These are phyloP conservation scores for Eurotiales sp. DNA, from an alignment of 2,329 filamentous ascomycete genomes.

Conservation along the genomic window DNA sequence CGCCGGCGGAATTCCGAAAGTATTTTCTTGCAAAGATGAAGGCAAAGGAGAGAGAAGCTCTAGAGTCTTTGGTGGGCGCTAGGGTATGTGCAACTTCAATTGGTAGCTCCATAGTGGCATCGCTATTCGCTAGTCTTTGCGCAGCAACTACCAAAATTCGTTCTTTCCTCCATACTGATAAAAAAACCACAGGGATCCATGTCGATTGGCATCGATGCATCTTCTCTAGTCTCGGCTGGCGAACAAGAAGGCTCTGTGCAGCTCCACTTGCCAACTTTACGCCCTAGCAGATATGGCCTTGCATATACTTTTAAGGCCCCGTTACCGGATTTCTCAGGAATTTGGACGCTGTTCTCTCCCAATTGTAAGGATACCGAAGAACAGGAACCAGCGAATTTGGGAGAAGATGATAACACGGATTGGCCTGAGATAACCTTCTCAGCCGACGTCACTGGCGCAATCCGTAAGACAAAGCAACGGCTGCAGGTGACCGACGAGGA, in stretches of 20 bases:
- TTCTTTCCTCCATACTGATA: not conserved
- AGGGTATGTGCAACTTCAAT: constrained; percentile 27
- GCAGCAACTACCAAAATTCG: not conserved
- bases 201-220: constrained; percentile 33
- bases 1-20: constrained; percentile 35
- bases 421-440: constrained; percentile 28
- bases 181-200: constrained; percentile 25
- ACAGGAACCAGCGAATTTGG: constrained; percentile 19
- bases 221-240: constrained; percentile 29
- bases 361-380: not conserved
- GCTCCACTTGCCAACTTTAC: constrained; percentile 26
- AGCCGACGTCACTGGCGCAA: constrained; percentile 28
- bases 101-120: not conserved
- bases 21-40: constrained; percentile 42
- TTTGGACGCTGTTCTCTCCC: constrained; percentile 17
- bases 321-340: constrained; percentile 23
- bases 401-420: constrained; percentile 14
- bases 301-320: constrained; percentile 34
- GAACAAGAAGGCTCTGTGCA: constrained; percentile 27
- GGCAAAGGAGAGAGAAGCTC: constrained; percentile 31
- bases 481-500: constrained; percentile 24
- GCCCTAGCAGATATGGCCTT: constrained; percentile 25
- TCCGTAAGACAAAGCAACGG: constrained; percentile 23
- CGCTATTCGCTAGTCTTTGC: too few species aligned
- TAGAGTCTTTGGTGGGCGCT: constrained; percentile 35